Evolutionary conservation across 1,284 basidiomycete species (phyloP).

Genomic region (Athelia psychrophila): DNA sequence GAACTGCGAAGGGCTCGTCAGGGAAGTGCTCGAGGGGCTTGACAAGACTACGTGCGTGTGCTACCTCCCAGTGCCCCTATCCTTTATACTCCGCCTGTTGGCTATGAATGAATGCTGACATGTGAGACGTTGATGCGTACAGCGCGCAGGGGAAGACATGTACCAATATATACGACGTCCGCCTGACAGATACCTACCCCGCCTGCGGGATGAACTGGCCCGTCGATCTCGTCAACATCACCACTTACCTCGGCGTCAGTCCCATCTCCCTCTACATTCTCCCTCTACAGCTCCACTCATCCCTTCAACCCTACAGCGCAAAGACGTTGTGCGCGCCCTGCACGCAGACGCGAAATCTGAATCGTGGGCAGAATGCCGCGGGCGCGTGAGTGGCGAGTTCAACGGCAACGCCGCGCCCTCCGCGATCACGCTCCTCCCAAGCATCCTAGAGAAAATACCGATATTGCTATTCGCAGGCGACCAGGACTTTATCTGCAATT

Average conservation of each 20-base stretch:
- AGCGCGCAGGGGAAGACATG: constrained; percentile 81
- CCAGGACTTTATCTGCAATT: constrained; percentile 96
- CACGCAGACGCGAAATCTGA: constrained; percentile 81
- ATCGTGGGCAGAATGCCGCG: constrained; percentile 88
- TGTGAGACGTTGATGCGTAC: neutral
- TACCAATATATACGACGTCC: constrained; percentile 95
- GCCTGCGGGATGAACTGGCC: constrained; percentile 99
- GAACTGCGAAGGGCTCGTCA: constrained; percentile 68
- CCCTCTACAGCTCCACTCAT: constrained; percentile 3
- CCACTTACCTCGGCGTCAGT: constrained; percentile 78
- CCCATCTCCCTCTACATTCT: neutral
- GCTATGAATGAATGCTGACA: too few relatives aligned
- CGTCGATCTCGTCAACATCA: constrained; percentile 79
- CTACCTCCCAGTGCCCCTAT: too few relatives aligned
- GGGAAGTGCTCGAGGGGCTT: constrained; percentile 57
- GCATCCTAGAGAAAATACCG: constrained; percentile 74
- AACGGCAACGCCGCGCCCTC: constrained; percentile 58
- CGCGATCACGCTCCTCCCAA: constrained; percentile 77
- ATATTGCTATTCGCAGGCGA: constrained; percentile 95
- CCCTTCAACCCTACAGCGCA: constrained; percentile 42
- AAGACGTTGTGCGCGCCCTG: constrained; percentile 80
- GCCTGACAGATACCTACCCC: constrained; percentile 81
- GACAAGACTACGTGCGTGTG: constrained; percentile 59
- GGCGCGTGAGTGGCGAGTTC: constrained; percentile 68
- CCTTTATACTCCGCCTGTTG: too few relatives aligned